These are phyloP conservation scores for Pichia sp. DNA, from an alignment of 1,139 yeast species.

Conservation along the genomic window DNA sequence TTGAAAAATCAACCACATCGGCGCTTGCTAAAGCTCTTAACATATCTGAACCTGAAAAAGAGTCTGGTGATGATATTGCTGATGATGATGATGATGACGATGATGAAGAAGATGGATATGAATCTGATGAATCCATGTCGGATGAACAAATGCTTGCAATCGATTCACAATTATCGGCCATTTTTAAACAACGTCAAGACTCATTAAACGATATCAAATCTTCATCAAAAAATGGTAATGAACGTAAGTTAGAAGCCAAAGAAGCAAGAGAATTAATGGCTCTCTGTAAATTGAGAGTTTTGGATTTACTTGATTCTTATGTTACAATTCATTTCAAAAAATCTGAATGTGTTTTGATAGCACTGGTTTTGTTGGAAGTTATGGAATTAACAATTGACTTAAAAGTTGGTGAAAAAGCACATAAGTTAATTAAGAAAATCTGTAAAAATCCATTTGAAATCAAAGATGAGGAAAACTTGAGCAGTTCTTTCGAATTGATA, in stretches of 20 bases:
- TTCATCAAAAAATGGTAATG: slow-evolving; percentile 47
- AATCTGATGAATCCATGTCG: slow-evolving; percentile 71
- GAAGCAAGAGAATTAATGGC: slow-evolving; percentile 78
- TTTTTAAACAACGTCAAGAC: slow-evolving; percentile 74
- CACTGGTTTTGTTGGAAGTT: slow-evolving; percentile 49
- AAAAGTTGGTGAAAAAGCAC: slow-evolving; percentile 66
- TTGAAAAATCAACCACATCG: slow-evolving; percentile 62
- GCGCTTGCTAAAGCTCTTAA: slow-evolving; percentile 70
- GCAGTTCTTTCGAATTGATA: slow-evolving; percentile 29
- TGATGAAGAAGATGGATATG: slow-evolving; percentile 31
- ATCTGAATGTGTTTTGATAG: slow-evolving; percentile 7
- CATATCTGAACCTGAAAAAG: slow-evolving; percentile 33
- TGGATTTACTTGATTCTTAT: slow-evolving; percentile 70
- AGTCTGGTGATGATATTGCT: slow-evolving; percentile 41
- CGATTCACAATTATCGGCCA: slow-evolving; percentile 76
- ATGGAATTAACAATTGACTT: slow-evolving; percentile 65
- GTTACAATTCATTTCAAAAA: slow-evolving; percentile 37
- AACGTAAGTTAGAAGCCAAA: slow-evolving; percentile 60
- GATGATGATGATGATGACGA: slow-evolving; percentile 27
- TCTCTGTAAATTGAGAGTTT: slow-evolving; percentile 68
- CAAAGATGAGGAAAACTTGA: slow-evolving; percentile 13
- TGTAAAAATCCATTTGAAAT: slow-evolving; percentile 41
- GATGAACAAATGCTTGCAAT: slow-evolving; percentile 97
- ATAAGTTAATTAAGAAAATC: slow-evolving; percentile 63
- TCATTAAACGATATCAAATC: slow-evolving; percentile 40